phyloP scores from a whole-genome alignment of 2,329 filamentous ascomycete genomes.

The Penicillium sp. region DNA sequence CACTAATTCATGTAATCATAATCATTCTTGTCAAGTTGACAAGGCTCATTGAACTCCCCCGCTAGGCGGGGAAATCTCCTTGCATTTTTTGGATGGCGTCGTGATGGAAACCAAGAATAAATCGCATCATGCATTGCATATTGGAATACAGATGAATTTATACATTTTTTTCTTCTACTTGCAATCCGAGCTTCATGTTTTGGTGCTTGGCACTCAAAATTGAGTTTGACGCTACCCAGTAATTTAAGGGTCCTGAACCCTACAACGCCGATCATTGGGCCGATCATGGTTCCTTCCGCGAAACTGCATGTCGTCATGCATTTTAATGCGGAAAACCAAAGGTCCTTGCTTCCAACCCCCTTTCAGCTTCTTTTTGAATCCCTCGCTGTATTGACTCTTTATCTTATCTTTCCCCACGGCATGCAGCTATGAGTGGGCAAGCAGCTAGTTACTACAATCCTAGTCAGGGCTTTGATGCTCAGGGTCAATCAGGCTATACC shows the following conservation, averaged over 20 bases:
- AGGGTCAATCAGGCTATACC: slow-evolving; percentile 17
- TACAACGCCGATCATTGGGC: slow-evolving; percentile 10
- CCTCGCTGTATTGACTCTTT: neutral
- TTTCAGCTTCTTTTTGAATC: neutral
- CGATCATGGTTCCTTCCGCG: slow-evolving; percentile 7
- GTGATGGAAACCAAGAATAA: slow-evolving; percentile 1
- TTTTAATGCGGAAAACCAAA: slow-evolving; percentile 15
- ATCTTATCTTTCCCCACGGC: neutral
- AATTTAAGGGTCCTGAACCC: neutral
- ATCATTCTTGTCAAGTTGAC: slow-evolving; percentile 11
- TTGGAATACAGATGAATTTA: slow-evolving; percentile 7
- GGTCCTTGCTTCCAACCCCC: slow-evolving; percentile 14
- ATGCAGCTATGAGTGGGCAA: slow-evolving; percentile 37
- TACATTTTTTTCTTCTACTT: slow-evolving; percentile 2
- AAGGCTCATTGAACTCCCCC: neutral
- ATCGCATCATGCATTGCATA: slow-evolving; percentile 6
- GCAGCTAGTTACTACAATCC: slow-evolving; percentile 39
- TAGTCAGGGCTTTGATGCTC: slow-evolving; percentile 24
- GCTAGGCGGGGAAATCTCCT: neutral
- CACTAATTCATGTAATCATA: slow-evolving; percentile 22
- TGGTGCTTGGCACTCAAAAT: neutral
- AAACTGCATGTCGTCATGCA: slow-evolving; percentile 21
- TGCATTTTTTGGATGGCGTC: slow-evolving; percentile 14
- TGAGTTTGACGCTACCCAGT: neutral
- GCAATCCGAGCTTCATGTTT: slow-evolving; percentile 2